Evolutionary conservation across 1,139 yeast species (phyloP), one percentile per base, ranked within the genome.

Genomic region (Suhomyces wounanorum): DNA sequence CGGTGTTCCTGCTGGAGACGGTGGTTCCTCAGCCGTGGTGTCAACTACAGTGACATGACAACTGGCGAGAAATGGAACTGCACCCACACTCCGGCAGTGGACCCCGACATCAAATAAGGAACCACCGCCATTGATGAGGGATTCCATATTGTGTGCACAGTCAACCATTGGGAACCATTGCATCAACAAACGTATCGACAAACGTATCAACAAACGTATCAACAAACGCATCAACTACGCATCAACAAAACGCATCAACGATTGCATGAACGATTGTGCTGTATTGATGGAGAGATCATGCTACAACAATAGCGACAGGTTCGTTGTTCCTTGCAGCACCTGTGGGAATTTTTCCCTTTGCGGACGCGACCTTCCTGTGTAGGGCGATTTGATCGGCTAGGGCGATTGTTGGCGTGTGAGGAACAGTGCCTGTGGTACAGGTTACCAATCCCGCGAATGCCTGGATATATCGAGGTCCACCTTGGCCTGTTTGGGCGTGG

Each of bases 301-400:
- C 21, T 23, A 4, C 40, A 37, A 36, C 40, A 37, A 37, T 40
- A 25, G 42, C 42, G 13, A 14, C 16, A 14, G 33, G 42, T 28
- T 16, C 17, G 42, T 36, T 21, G 21, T 40, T 43, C 49, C 49
- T 42, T 42, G 45, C 49, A 42, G 46, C 11, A 7, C 13, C 45
- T 17, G 17, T 6, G 30, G 38, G 23, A 26, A 31, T 47, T 43
- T 47, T 47, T 38, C 50, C 50, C n/a, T 39, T 43, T 43, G 36
- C 31, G 50, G 50, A 47, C 47, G 50, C 50, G 50, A 43, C 10
- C 31, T 9, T 18, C n/a, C 42, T 40, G 44, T 21, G 25, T 42
- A 23, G 44, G 28, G 44, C 44, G 30, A 23, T 42, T 30, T 25
- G 39, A 23, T 21, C 26, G 18, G 37, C 25, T 21, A 33, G 45